phyloP scores from a whole-genome alignment of 306 rosid species.

The Acacia crassicarpa region DNA sequence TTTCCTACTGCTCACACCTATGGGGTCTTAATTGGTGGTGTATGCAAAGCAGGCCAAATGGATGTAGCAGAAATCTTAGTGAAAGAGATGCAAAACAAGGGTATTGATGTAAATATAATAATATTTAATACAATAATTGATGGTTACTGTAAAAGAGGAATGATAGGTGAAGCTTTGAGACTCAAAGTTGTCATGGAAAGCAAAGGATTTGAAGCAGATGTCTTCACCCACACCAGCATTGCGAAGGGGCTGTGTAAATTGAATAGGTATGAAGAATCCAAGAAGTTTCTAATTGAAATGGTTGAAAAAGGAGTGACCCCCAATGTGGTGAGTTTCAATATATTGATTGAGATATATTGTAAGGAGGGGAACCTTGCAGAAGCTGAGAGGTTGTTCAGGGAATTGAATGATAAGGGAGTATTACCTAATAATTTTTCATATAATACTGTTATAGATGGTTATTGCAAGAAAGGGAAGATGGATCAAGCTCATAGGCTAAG shows the following conservation, averaged over 20 bases:
- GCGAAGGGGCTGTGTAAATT: constrained; percentile 64
- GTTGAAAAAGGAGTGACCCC: constrained; percentile 64
- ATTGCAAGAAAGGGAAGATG: constrained; percentile 64
- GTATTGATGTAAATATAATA: constrained; percentile 51
- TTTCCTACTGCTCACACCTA: constrained; percentile 61
- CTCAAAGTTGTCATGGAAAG: constrained; percentile 54
- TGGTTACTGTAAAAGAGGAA: constrained; percentile 72
- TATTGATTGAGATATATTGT: constrained; percentile 71
- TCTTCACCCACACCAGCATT: constrained; percentile 55
- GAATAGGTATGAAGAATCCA: constrained; percentile 66
- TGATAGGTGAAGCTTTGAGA: constrained; percentile 67
- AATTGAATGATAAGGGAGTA: constrained; percentile 61
- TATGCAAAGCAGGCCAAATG: constrained; percentile 74
- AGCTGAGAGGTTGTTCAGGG: constrained; percentile 56
- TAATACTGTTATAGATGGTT: constrained; percentile 71
- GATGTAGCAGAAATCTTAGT: constrained; percentile 67
- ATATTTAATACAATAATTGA: constrained; percentile 67
- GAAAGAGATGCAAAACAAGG: constrained; percentile 67
- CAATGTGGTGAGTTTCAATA: constrained; percentile 58
- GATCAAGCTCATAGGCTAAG: constrained; percentile 55
- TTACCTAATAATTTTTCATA: constrained; percentile 61
- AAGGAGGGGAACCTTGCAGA: constrained; percentile 80
- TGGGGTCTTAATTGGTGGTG: constrained; percentile 63
- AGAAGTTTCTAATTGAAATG: constrained; percentile 58
- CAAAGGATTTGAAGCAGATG: constrained; percentile 63